A percentile compares a stretch with the other conserved stretches of the same genome.
Evolutionary conservation across 805 yeast species (phyloP).

Genomic region (Candida orba): DNA sequence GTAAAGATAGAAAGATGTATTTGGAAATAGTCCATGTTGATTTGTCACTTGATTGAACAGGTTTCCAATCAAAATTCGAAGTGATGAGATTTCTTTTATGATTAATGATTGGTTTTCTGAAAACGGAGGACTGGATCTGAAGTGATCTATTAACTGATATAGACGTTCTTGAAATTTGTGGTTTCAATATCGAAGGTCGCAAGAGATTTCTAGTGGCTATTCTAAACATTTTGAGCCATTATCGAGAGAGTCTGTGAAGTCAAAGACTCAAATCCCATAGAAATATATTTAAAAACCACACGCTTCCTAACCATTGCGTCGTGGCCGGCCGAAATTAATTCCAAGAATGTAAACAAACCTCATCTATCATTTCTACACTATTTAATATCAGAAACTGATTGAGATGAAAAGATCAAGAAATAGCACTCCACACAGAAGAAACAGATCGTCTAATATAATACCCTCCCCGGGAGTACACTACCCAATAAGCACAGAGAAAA

Average conservation of each 20-base stretch:
- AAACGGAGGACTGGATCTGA: not conserved
- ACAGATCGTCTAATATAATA: conserved; percentile 29
- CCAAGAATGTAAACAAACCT: too few relatives aligned
- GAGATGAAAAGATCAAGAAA: conserved; percentile 9
- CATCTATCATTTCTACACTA: not conserved
- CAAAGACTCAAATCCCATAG: too few relatives aligned
- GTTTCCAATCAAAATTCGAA: conserved; percentile 79
- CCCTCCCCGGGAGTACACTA: conserved; percentile 41
- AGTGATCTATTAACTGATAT: not conserved
- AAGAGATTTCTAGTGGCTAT: too few relatives aligned
- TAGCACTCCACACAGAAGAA: conserved; percentile 31
- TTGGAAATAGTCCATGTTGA: conserved; percentile 22
- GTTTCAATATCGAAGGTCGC: too few relatives aligned
- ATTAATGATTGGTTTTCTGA: not conserved
- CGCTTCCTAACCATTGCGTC: too few relatives aligned
- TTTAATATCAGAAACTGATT: not conserved
- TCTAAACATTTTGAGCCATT: too few relatives aligned
- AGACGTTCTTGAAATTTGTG: too few relatives aligned
- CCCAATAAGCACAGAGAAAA: conserved; percentile 31
- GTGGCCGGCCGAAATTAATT: too few relatives aligned
- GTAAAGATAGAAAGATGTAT: conserved; percentile 29
- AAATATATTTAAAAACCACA: too few relatives aligned
- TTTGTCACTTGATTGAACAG: conserved; percentile 46
- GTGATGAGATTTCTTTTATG: conserved; percentile 38
- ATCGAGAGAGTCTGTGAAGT: too few relatives aligned